Evolutionary conservation across 176 grass and related monocot species (phyloP).

Genomic region (Musa itinerans): DNA sequence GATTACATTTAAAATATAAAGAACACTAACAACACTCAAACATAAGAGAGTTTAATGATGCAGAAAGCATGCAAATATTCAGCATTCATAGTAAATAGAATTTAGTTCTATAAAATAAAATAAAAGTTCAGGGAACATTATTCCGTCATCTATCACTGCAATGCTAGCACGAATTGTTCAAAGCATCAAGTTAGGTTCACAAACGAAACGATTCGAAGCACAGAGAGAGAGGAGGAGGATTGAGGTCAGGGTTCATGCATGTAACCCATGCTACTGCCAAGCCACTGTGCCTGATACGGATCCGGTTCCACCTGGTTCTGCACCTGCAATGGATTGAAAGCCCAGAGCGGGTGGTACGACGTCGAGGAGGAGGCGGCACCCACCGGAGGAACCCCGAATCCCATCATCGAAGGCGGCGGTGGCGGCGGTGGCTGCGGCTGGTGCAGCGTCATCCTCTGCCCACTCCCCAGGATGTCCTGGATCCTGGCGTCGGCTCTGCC

Average conservation of each 20-base stretch:
- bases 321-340: not conserved
- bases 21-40: too few species aligned
- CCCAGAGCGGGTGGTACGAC: not conserved
- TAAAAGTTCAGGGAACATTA: too few species aligned
- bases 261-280: not conserved
- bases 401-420: not conserved
- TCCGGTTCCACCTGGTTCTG: not conserved
- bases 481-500: slow-evolving; percentile 11
- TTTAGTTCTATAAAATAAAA: too few species aligned
- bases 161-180: too few species aligned
- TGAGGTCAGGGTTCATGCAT: not conserved
- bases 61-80: too few species aligned
- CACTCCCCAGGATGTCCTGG: not conserved
- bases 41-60: too few species aligned
- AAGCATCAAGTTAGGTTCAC: too few species aligned
- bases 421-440: not conserved
- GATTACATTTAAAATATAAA: too few species aligned
- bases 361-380: not conserved
- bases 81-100: too few species aligned
- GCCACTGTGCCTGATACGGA: not conserved
- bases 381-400: not conserved
- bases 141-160: too few species aligned
- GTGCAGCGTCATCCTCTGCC: not conserved
- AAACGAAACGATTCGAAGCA: too few species aligned
- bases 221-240: not conserved